These are phyloP conservation scores for Trametes polyzona DNA, from an alignment of 1,284 basidiomycete species.

Conservation along the genomic window DNA sequence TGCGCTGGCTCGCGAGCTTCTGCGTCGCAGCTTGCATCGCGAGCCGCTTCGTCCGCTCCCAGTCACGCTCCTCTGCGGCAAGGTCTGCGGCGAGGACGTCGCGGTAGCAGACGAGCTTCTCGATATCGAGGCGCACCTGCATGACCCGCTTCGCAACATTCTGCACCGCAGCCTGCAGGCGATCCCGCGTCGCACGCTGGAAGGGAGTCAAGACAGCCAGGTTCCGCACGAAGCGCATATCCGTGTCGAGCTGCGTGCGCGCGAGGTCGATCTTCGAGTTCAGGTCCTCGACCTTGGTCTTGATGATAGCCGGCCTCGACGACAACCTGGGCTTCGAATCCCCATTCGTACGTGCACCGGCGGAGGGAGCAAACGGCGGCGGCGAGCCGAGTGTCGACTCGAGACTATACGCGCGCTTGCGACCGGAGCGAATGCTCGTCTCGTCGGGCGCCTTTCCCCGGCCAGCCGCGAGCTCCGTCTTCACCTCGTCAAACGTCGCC, in stretches of 20 bases:
- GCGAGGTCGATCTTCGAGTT: slow-evolving; percentile 59
- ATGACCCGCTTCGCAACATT: slow-evolving; percentile 70
- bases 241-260: slow-evolving; percentile 69
- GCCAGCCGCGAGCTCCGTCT: slow-evolving; percentile 74
- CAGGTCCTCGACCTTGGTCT: slow-evolving; percentile 66
- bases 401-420: slow-evolving; percentile 40
- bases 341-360: neutral
- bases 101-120: slow-evolving; percentile 74
- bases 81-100: slow-evolving; percentile 78
- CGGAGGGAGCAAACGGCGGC: slow-evolving; percentile 8
- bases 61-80: slow-evolving; percentile 70
- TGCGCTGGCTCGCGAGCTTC: slow-evolving; percentile 52
- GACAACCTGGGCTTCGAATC: slow-evolving; percentile 38
- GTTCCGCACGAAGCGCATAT: slow-evolving; percentile 79
- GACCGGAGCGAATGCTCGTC: slow-evolving; percentile 25
- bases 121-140: slow-evolving; percentile 73
- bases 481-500: slow-evolving; percentile 84
- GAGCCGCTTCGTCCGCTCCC: slow-evolving; percentile 67
- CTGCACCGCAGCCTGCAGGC: slow-evolving; percentile 67
- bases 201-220: slow-evolving; percentile 89
- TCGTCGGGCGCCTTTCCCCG: slow-evolving; percentile 36
- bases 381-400: slow-evolving; percentile 34
- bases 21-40: slow-evolving; percentile 76
- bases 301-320: slow-evolving; percentile 61
- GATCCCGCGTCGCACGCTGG: slow-evolving; percentile 79